These are phyloP conservation scores for Boletus rufocinnamomeus DNA, from an alignment of 768 basidiomycete genomes.

Conservation along the genomic window DNA sequence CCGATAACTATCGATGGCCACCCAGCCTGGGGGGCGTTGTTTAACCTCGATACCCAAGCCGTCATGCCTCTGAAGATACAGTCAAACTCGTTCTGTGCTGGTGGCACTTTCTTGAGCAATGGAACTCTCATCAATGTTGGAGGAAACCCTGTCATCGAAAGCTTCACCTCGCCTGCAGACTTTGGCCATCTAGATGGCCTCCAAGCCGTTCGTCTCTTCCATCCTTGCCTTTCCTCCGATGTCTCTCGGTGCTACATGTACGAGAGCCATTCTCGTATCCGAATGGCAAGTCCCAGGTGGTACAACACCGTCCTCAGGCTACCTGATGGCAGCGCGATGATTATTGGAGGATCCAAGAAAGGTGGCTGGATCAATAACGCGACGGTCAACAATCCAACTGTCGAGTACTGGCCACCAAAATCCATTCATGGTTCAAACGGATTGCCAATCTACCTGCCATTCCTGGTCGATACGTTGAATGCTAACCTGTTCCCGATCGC, in stretches of 20 bases:
- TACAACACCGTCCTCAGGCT: conserved; percentile 74
- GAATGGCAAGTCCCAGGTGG: conserved; percentile 81
- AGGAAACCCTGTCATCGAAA: conserved; percentile 75
- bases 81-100: conserved; percentile 87
- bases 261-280: conserved; percentile 62
- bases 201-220: conserved; percentile 71
- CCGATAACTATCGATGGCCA: conserved; percentile 71
- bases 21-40: conserved; percentile 80
- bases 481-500: conserved; percentile 84
- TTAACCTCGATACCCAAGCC: conserved; percentile 64
- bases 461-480: conserved; percentile 70
- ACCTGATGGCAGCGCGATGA: conserved; percentile 78
- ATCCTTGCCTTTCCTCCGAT: conserved; percentile 57
- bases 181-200: conserved; percentile 77
- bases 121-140: conserved; percentile 80
- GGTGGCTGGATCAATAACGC: conserved; percentile 88
- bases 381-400: conserved; percentile 77
- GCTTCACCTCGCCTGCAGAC: conserved; percentile 63
- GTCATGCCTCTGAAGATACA: conserved; percentile 62
- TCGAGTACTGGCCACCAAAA: conserved; percentile 85
- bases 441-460: conserved; percentile 60
- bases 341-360: conserved; percentile 77
- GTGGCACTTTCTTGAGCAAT: conserved; percentile 75
- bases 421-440: conserved; percentile 66
- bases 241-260: conserved; percentile 58